A percentile compares a stretch with the other conserved stretches of the same genome.
These are phyloP conservation scores for Platanus orientalis DNA, from an alignment of 164 flowering plant species.

Conservation along the genomic window DNA sequence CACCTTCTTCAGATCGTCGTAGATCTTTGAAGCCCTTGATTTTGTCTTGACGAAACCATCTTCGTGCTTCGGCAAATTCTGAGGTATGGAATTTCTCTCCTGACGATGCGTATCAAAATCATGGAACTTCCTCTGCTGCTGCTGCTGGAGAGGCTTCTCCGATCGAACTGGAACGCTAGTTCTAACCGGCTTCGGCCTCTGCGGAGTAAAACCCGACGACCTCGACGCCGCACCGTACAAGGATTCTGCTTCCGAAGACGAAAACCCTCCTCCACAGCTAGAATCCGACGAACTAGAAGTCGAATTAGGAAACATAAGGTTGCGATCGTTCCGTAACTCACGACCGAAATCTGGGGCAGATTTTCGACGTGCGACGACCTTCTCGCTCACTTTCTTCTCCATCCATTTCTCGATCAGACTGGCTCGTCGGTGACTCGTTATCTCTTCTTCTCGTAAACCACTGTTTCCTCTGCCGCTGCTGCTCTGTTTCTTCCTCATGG, in stretches of 20 bases:
- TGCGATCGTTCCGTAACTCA: slow-evolving; percentile 1
- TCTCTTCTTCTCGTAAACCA: slow-evolving; percentile 13
- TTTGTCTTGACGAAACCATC: slow-evolving; percentile 54
- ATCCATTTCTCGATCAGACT: slow-evolving; percentile 58
- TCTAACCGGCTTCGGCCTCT: slow-evolving; percentile 51
- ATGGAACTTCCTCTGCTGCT: background rate
- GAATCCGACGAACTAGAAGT: slow-evolving; percentile 71
- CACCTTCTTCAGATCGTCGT: slow-evolving; percentile 73
- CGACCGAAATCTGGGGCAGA: slow-evolving; percentile 20
- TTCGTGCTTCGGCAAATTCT: slow-evolving; percentile 27
- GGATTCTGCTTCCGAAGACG: slow-evolving; percentile 68
- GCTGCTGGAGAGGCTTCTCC: slow-evolving; percentile 1
- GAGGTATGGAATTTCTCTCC: slow-evolving; percentile 6
- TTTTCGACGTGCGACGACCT: slow-evolving; percentile 27
- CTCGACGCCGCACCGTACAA: slow-evolving; percentile 22
- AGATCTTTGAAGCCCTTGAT: slow-evolving; percentile 61
- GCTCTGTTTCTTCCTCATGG: slow-evolving; percentile 41
- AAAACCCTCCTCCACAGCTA: slow-evolving; percentile 52
- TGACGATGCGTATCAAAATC: background rate
- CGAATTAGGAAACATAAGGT: slow-evolving; percentile 30
- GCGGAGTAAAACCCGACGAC: slow-evolving; percentile 12
- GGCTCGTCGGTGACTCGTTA: slow-evolving; percentile 31
- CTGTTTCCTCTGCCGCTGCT: background rate
- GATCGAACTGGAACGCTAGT: slow-evolving; percentile 24
- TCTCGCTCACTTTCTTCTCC: slow-evolving; percentile 47